These are phyloP conservation scores for Caryopteris hybrid DNA, from an alignment of 305 asterid species.

Conservation along the genomic window DNA sequence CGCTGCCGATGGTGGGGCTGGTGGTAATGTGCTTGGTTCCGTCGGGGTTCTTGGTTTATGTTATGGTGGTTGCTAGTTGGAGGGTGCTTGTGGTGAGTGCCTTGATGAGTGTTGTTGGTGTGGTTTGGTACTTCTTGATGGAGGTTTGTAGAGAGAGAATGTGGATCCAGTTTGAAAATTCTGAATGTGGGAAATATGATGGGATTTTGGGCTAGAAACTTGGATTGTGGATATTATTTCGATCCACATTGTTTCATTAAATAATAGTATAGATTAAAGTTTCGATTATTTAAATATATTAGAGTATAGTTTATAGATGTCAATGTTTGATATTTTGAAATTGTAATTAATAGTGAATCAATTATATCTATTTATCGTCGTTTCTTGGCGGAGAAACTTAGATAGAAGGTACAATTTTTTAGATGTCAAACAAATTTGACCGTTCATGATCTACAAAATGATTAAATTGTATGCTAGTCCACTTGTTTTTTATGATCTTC, in stretches of 20 bases:
- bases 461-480: too few relatives aligned
- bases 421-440: too few relatives aligned
- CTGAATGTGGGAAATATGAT: neutral
- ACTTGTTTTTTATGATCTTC: too few relatives aligned
- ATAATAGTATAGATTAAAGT: too few relatives aligned
- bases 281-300: too few relatives aligned
- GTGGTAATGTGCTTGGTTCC: slow-evolving; percentile 34
- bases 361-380: too few relatives aligned
- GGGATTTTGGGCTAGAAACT: neutral
- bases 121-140: slow-evolving; percentile 33
- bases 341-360: neutral
- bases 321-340: neutral
- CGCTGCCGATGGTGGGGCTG: slow-evolving; percentile 16
- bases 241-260: too few relatives aligned
- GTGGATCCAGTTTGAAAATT: slow-evolving; percentile 28
- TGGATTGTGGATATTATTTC: too few relatives aligned
- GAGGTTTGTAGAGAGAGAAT: slow-evolving; percentile 22
- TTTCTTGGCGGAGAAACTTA: too few relatives aligned
- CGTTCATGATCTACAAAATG: too few relatives aligned
- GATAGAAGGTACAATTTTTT: too few relatives aligned
- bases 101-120: slow-evolving; percentile 19
- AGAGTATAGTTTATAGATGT: too few relatives aligned
- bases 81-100: slow-evolving; percentile 27
- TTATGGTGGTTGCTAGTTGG: slow-evolving; percentile 30
- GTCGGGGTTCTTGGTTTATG: slow-evolving; percentile 22